A percentile compares a stretch with the other conserved stretches of the same genome.
phyloP scores from a whole-genome alignment of 2,329 filamentous ascomycete species.

The Aspergillus sp. region DNA sequence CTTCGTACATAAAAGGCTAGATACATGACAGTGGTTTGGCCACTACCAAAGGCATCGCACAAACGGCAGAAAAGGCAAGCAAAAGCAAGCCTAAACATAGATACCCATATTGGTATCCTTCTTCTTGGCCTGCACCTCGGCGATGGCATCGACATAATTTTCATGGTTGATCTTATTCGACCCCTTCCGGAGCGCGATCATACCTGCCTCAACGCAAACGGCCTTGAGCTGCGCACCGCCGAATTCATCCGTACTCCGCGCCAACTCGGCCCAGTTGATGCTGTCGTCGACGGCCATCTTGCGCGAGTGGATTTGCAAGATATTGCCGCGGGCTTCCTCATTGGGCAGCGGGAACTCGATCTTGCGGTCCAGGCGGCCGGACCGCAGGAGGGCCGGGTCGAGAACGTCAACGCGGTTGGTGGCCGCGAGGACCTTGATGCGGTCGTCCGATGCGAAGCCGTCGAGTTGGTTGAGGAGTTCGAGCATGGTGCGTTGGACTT shows the following conservation, averaged over 20 bases:
- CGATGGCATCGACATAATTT: constrained; percentile 96
- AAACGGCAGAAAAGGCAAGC: neutral
- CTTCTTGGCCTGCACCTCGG: constrained; percentile 84
- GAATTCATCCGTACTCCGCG: constrained; percentile 95
- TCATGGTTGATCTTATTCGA: constrained; percentile 97
- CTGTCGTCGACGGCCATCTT: constrained; percentile 95
- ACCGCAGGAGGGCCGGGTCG: constrained; percentile 82
- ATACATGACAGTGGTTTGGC: no score
- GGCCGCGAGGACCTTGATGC: constrained; percentile 90
- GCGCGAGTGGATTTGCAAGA: constrained; percentile 90
- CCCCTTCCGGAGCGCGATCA: constrained; percentile 92
- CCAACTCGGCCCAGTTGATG: constrained; percentile 94
- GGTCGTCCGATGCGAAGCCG: constrained; percentile 91
- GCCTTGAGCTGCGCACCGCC: constrained; percentile 96
- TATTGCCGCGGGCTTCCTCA: constrained; percentile 93
- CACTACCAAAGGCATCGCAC: no score
- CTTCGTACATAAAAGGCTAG: no score
- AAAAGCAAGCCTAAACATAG: constrained; percentile 27
- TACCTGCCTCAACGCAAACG: constrained; percentile 96
- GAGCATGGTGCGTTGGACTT: constrained; percentile 98
- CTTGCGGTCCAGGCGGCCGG: constrained; percentile 87
- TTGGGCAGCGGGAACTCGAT: constrained; percentile 98
- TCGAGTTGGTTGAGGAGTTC: constrained; percentile 97
- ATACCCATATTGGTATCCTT: constrained; percentile 58
- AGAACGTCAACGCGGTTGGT: constrained; percentile 93